phyloP scores from a whole-genome alignment of 164 flowering plant species.

The Vitis riparia region DNA sequence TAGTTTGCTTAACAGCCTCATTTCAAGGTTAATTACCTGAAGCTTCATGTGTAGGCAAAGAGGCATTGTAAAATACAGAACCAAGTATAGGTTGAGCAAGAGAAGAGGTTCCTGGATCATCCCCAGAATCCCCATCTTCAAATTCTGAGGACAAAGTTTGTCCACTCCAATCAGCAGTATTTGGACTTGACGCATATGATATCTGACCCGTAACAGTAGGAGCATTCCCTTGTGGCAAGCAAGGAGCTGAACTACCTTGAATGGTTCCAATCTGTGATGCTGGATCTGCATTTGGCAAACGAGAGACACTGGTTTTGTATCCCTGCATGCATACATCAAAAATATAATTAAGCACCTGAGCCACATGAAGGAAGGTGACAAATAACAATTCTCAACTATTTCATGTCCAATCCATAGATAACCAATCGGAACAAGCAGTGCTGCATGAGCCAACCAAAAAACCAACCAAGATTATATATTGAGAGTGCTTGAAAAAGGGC shows the following conservation, averaged over 20 bases:
- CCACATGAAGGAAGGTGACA: background rate
- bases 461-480: too few relatives aligned
- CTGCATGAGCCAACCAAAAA: too few relatives aligned
- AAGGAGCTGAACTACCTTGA: constrained; percentile 30
- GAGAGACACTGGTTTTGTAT: constrained; percentile 41
- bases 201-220: constrained; percentile 33
- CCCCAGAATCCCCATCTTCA: constrained; percentile 48
- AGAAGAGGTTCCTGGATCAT: constrained; percentile 30
- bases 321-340: constrained; percentile 35
- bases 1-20: too few relatives aligned
- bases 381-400: background rate
- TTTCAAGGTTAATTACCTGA: constrained; percentile 25
- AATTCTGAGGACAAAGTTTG: constrained; percentile 37
- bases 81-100: constrained; percentile 16
- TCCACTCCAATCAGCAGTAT: constrained; percentile 41
- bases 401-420: background rate
- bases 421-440: too few relatives aligned
- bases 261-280: constrained; percentile 27
- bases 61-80: constrained; percentile 23
- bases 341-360: background rate
- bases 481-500: too few relatives aligned
- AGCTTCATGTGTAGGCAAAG: constrained; percentile 18
- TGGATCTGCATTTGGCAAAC: constrained; percentile 29
- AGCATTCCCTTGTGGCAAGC: constrained; percentile 27
- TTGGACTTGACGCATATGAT: constrained; percentile 47